Evolutionary conservation across 208 protist species (phyloP).

Genomic region (Wallacemonas sp.): DNA sequence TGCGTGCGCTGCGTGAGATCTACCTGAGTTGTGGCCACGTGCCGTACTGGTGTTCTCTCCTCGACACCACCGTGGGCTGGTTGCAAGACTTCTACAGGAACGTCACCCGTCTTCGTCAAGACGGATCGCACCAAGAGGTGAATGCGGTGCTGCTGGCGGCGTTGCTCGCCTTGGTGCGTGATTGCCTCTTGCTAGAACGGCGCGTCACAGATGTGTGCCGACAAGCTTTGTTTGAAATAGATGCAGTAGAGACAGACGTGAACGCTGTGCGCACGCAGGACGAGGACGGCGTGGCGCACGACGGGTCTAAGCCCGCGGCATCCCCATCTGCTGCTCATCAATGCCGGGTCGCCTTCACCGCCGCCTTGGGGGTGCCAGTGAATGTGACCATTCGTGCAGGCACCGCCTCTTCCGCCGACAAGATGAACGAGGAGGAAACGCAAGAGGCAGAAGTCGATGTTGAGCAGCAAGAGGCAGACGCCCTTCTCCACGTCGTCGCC

Average conservation of each 20-base stretch:
- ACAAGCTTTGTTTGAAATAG: background rate
- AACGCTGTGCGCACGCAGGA: background rate
- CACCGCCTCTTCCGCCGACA: background rate
- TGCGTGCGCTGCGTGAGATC: constrained; percentile 22
- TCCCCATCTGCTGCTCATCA: background rate
- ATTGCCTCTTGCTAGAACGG: constrained; percentile 10
- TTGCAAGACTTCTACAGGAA: constrained; percentile 15
- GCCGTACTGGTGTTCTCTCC: constrained; percentile 70
- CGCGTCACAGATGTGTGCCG: constrained; percentile 4
- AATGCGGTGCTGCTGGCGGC: background rate
- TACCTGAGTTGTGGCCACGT: constrained; percentile 53
- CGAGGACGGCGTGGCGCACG: too few species aligned
- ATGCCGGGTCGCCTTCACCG: background rate
- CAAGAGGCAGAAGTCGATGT: background rate
- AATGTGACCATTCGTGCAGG: background rate
- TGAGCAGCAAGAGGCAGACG: background rate
- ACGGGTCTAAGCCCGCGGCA: too few species aligned
- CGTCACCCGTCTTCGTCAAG: background rate
- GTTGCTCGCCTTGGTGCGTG: background rate
- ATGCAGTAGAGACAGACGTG: background rate
- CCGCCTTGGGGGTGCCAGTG: constrained; percentile 10
- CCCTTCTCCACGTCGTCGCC: constrained; percentile 11
- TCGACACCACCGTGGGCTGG: constrained; percentile 36
- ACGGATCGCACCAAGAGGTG: background rate
- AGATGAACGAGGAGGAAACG: background rate